Evolutionary conservation across 768 basidiomycete species (phyloP), one percentile per base, ranked within the genome.

Genomic region (Pleurotus tuber-regium): DNA sequence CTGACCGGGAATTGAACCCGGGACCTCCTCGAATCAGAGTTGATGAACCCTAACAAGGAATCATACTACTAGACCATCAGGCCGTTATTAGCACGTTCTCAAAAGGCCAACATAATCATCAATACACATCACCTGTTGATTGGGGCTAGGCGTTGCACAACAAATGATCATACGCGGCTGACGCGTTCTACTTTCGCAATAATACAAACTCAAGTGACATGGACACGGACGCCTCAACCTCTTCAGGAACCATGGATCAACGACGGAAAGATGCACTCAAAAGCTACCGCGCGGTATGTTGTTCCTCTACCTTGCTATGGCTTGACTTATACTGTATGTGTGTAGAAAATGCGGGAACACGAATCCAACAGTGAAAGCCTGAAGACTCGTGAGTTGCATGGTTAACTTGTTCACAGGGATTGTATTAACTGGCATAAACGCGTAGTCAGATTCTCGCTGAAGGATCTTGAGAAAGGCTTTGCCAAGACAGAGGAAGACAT

Each of bases 401-500:
- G 28, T 42, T 25, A 31, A 24, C 48, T 29, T 40, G 54, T 24
- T n/a, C n/a, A n/a, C n/a, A n/a, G n/a, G n/a, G n/a, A n/a, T n/a
- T n/a, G n/a, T n/a, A n/a, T n/a, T n/a, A n/a, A n/a, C n/a, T n/a
- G n/a, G n/a, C n/a, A n/a, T n/a, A n/a, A n/a, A 21, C 21, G 14
- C 30, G 14, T 57, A 98, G 95, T 98, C 56, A 84, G 97, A 29
- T 87, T 96, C 63, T 90, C 92, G 9, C 72, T 99, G 58, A 93
- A 92, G 64, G 86, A 91, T 52, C 70, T 98, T 9, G 89, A 95
- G 66, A 88, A 87, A 61, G 88, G 86, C 39, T 98, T 83, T 62
- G 91, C 84, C 59, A 94, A 96, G 78, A 96, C 93, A 0, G 97
- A 99, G 70, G 94, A 99, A 23, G 96, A 99, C 62, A 96, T 99